A percentile compares a stretch with the other conserved stretches of the same genome.
Conservation (phyloP, 2,329 filamentous ascomycete species). For the Fusarium musae region DNA sequence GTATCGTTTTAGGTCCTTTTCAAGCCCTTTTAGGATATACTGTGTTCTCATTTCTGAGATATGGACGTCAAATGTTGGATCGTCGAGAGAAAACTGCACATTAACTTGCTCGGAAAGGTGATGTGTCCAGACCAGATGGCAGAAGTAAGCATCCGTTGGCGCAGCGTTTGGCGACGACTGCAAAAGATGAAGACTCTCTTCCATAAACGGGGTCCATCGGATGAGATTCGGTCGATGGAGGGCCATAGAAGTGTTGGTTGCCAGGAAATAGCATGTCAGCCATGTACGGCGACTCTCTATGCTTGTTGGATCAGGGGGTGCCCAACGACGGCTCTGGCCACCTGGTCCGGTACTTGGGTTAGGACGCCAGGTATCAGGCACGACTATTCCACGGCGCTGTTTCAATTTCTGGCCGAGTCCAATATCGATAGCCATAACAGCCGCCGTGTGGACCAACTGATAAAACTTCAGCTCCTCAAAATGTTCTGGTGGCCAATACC, state of each 20-base stretch:
- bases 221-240: constrained; percentile 70
- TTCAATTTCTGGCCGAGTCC: constrained; percentile 69
- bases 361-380: constrained; percentile 48
- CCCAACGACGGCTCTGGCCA: constrained; percentile 47
- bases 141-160: constrained; percentile 67
- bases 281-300: constrained; percentile 68
- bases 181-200: constrained; percentile 67
- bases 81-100: constrained; percentile 74
- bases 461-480: constrained; percentile 92
- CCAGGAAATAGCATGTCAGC: constrained; percentile 69
- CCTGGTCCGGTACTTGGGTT: constrained; percentile 26
- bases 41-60: constrained; percentile 73
- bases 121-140: constrained; percentile 69
- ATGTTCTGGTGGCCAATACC: constrained; percentile 86
- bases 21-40: constrained; percentile 72
- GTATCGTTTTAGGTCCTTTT: constrained; percentile 72
- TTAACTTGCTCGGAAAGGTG: constrained; percentile 75
- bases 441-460: constrained; percentile 83
- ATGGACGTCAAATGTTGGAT: constrained; percentile 63
- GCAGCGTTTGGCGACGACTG: constrained; percentile 64
- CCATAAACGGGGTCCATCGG: constrained; percentile 69
- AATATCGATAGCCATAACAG: constrained; percentile 84
- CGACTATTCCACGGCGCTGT: constrained; percentile 32
- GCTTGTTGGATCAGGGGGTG: constrained; percentile 62
- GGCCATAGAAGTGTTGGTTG: constrained; percentile 69